These are phyloP conservation scores for Hortaea werneckii DNA, from an alignment of 2,329 filamentous ascomycete genomes.

Conservation along the genomic window DNA sequence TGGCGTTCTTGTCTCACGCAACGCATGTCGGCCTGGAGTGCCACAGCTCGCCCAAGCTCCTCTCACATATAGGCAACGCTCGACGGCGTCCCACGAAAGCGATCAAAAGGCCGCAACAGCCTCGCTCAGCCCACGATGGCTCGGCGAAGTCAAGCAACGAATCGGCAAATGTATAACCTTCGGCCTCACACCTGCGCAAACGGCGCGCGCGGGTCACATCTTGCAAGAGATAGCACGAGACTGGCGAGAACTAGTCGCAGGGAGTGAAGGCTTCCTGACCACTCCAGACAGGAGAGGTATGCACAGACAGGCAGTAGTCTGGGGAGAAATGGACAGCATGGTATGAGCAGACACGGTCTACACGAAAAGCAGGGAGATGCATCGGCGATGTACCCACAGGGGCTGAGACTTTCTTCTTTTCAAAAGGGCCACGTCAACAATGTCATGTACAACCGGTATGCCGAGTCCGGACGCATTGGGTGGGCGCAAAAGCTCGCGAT, in stretches of 20 bases:
- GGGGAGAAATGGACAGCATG: constrained; percentile 71
- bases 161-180: constrained; percentile 68
- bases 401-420: not conserved
- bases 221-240: constrained; percentile 50
- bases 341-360: constrained; percentile 24
- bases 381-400: not conserved
- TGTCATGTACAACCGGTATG: constrained; percentile 71
- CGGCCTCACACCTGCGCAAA: constrained; percentile 52
- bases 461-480: constrained; percentile 70
- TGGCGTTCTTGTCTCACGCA: too few relatives aligned
- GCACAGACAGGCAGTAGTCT: constrained; percentile 58
- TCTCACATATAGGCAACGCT: not conserved
- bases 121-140: constrained; percentile 50
- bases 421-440: constrained; percentile 69
- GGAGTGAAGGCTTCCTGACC: constrained; percentile 66
- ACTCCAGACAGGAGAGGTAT: constrained; percentile 51
- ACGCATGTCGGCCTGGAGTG: too few relatives aligned
- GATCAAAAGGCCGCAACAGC: constrained; percentile 18
- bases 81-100: constrained; percentile 1
- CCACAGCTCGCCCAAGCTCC: not conserved
- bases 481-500: constrained; percentile 63
- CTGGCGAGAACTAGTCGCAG: constrained; percentile 63
- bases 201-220: constrained; percentile 48
- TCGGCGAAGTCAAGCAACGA: constrained; percentile 55
- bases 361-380: not conserved